Evolutionary conservation across 75 land plant genomes (phyloP).

Genomic region (Cupressus sempervirens): DNA sequence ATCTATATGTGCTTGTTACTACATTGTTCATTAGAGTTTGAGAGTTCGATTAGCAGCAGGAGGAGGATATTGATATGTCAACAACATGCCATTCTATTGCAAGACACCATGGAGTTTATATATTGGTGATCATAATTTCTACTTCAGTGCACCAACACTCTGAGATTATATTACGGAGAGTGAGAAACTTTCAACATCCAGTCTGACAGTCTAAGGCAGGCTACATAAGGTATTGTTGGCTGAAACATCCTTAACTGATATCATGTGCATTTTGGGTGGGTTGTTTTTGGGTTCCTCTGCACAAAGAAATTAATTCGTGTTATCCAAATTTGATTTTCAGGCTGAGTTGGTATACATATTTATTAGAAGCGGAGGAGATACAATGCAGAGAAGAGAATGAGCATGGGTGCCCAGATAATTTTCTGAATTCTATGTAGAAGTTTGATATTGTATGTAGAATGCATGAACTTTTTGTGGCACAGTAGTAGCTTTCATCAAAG

Average conservation of each 20-base stretch:
- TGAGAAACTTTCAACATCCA: neutral
- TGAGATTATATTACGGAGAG: neutral
- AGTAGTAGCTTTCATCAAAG: neutral
- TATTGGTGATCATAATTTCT: neutral
- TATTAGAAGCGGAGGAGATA: neutral
- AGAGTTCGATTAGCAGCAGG: neutral
- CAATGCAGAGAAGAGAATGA: neutral
- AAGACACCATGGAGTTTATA: neutral
- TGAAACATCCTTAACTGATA: neutral
- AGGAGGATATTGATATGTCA: neutral
- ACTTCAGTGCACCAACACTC: neutral
- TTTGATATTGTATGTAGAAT: neutral
- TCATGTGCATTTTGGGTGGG: neutral
- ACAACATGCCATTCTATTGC: neutral
- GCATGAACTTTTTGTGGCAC: neutral
- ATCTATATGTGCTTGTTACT: constrained; percentile 6
- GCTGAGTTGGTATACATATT: neutral
- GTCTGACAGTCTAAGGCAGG: neutral
- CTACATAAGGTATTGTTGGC: neutral
- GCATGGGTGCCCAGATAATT: neutral
- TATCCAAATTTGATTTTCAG: neutral
- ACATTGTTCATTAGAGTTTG: neutral
- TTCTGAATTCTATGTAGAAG: neutral
- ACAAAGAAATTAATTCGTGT: neutral
- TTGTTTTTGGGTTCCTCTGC: neutral